phyloP scores from a whole-genome alignment of 2,329 filamentous ascomycete genomes.

The Thermothelomyces thermophilus region DNA sequence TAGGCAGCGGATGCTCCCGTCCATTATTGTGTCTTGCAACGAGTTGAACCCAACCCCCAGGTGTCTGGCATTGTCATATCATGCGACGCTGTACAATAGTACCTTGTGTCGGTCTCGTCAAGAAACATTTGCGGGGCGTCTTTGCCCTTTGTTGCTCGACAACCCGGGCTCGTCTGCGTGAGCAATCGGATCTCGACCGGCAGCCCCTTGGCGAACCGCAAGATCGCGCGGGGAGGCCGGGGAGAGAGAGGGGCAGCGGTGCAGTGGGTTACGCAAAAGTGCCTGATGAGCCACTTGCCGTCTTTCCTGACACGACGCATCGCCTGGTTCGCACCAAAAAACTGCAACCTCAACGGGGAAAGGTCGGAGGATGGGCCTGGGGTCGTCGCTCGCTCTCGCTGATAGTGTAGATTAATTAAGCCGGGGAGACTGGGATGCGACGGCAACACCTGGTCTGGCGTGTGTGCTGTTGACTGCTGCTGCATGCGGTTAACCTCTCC shows the following conservation, averaged over 20 bases:
- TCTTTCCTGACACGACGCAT: not conserved
- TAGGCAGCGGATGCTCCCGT: too few relatives aligned
- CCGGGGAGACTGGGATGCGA: not conserved
- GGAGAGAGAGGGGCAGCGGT: too few relatives aligned
- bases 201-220: not conserved
- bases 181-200: slow-evolving; percentile 5
- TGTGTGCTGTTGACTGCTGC: slow-evolving; percentile 1
- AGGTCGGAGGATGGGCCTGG: too few relatives aligned
- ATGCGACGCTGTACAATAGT: too few relatives aligned
- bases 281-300: not conserved
- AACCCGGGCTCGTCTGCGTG: not conserved
- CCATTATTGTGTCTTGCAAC: too few relatives aligned
- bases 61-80: too few relatives aligned
- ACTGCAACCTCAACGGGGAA: too few relatives aligned
- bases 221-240: not conserved
- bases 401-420: not conserved
- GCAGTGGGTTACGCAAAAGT: not conserved
- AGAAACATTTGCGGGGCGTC: too few relatives aligned
- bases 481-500: not conserved
- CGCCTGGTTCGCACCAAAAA: too few relatives aligned
- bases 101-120: too few relatives aligned
- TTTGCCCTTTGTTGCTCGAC: not conserved
- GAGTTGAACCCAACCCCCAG: too few relatives aligned
- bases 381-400: too few relatives aligned
- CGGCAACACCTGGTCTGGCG: slow-evolving; percentile 2